These are phyloP conservation scores for Amanita rimosa DNA, from an alignment of 768 basidiomycete species.

Conservation along the genomic window DNA sequence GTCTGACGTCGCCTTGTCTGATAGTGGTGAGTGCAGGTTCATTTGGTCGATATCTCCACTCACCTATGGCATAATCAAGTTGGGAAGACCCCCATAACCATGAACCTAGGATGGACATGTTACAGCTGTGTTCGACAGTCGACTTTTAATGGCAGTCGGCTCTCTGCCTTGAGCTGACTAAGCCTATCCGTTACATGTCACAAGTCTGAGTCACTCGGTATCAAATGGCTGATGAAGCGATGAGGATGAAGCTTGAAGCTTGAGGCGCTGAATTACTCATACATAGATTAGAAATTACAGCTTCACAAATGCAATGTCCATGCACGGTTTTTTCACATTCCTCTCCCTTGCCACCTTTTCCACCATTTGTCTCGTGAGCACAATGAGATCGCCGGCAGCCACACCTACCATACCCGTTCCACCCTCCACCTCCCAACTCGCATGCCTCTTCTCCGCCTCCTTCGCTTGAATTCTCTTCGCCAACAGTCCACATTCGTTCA, in stretches of 20 bases:
- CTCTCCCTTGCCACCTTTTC: conserved; percentile 54
- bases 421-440: background rate
- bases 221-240: too few species aligned
- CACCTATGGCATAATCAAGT: conserved; percentile 76
- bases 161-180: background rate
- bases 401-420: conserved; percentile 1
- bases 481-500: conserved; percentile 80
- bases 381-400: conserved; percentile 18
- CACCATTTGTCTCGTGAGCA: conserved; percentile 28
- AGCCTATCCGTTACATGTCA: background rate
- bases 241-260: too few species aligned
- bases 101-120: conserved; percentile 49
- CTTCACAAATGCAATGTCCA: conserved; percentile 48
- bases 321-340: conserved; percentile 59
- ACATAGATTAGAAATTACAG: conserved; percentile 16
- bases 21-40: conserved; percentile 3
- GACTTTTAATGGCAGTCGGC: background rate
- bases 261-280: too few species aligned
- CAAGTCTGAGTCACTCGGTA: too few species aligned
- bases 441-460: conserved; percentile 2
- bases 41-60: conserved; percentile 15
- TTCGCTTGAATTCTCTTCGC: conserved; percentile 23
- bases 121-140: background rate
- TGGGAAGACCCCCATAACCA: conserved; percentile 79
- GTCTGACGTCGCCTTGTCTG: conserved; percentile 94